Base-by-base conservation (phyloP, 1,284 basidiomycete species). In the Rhodotorula sp. region DNA sequence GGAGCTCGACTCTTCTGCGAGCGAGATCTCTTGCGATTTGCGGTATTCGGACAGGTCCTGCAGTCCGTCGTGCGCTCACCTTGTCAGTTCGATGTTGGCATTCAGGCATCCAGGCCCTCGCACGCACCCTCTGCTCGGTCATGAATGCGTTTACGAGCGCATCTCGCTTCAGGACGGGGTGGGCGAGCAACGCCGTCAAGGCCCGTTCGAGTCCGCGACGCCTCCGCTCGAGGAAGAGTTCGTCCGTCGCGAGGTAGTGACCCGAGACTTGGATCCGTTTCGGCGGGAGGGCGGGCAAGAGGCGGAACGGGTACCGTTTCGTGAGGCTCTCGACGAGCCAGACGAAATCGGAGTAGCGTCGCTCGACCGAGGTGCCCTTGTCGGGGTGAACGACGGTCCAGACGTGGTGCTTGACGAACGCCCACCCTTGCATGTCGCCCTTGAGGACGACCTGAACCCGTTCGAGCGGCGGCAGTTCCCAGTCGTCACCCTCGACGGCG, bases 241-340 rank as follows among this genome's bases (percentile, higher is more conserved):
- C 90, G 79, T 96, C 93, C 62, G 91, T 91, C 90, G 78, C 51
- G 34, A 76, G 64, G 46, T 62, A 75, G 65, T 54, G 47, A 16
- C 59, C 86, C 89, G 84, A 80, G 91, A 92, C 89, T 80, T 91
- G 91, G 72, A 97, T 85, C 59, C 92, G 87, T 81, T 97, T 97
- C 0, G 94, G 94, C 15, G 94, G 94, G 49, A 97, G 83, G 3
- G 87, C 83, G n/a, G 92, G 89, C 71, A 96, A 85, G n/a, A 97
- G 83, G 49, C 94, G 87, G 86, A 97, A 97, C 0, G 94, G 93
- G 84, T 97, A 92, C 63, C 83, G 81, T 65, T 81, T 81, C 23
- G 87, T 82, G 51, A 97, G 84, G 73, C 88, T 90, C 71, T 95
- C 92, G 86, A 91, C 90, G 31, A 97, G 84, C 82, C 90, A 94